phyloP scores from a whole-genome alignment of 441 rosid genomes.

The Gossypium lobatum region DNA sequence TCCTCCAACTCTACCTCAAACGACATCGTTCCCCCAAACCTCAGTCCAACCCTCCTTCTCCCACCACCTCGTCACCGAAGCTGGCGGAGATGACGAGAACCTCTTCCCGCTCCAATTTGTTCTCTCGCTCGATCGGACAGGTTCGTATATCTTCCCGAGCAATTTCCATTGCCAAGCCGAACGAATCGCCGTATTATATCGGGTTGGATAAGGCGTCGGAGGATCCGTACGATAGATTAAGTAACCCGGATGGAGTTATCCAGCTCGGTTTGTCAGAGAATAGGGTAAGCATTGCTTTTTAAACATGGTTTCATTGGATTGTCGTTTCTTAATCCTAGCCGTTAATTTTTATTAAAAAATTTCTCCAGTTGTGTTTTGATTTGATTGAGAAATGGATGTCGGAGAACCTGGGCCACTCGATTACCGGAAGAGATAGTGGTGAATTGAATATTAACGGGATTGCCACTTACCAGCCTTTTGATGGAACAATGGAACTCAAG shows the following conservation, averaged over 20 bases:
- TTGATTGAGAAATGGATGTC: constrained; percentile 68
- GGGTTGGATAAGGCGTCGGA: constrained; percentile 46
- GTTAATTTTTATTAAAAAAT: neutral
- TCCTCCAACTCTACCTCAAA: constrained; percentile 72
- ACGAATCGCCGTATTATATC: constrained; percentile 49
- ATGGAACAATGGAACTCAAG: constrained; percentile 66
- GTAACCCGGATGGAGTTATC: constrained; percentile 60
- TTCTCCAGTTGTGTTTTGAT: constrained; percentile 65
- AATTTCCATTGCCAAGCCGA: constrained; percentile 40
- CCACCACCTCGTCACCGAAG: constrained; percentile 27
- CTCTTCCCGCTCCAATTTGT: constrained; percentile 35
- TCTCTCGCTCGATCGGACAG: constrained; percentile 45
- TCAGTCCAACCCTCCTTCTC: constrained; percentile 23
- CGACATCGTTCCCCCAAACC: constrained; percentile 38
- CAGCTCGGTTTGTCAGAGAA: constrained; percentile 78
- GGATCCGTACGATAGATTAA: constrained; percentile 54
- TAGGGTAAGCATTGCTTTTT: constrained; percentile 34
- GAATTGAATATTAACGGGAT: constrained; percentile 51
- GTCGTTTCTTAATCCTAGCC: neutral
- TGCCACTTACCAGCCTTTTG: constrained; percentile 60
- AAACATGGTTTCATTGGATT: neutral
- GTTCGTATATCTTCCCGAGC: constrained; percentile 61
- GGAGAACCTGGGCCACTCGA: constrained; percentile 53
- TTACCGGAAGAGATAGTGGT: constrained; percentile 35
- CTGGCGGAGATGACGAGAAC: constrained; percentile 36